These are phyloP conservation scores for Ceratobasidium sp. DNA, from an alignment of 1,284 basidiomycete species.

Conservation along the genomic window DNA sequence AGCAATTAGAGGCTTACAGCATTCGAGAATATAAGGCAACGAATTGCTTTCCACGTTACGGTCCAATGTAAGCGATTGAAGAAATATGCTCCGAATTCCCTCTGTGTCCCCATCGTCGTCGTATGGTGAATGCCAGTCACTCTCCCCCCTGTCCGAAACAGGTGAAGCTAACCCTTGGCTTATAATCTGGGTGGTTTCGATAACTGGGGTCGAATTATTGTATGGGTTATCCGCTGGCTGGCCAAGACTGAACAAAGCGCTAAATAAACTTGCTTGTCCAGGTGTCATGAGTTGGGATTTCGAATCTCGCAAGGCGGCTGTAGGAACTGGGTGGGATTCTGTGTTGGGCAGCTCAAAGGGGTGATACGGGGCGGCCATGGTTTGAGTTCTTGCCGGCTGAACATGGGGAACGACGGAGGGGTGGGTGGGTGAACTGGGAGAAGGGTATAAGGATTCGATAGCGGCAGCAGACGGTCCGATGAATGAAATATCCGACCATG, in stretches of 20 bases:
- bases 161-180: background rate
- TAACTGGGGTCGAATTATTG: background rate
- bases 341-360: background rate
- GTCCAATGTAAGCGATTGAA: constrained; percentile 1
- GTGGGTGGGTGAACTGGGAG: too few species aligned
- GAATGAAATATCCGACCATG: too few species aligned
- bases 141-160: constrained; percentile 4
- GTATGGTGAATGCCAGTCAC: constrained; percentile 17
- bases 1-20: constrained; percentile 13
- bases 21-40: constrained; percentile 14
- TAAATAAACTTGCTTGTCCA: constrained; percentile 21
- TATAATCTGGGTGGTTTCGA: background rate
- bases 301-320: background rate
- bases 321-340: background rate
- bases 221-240: background rate
- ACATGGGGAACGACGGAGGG: too few species aligned
- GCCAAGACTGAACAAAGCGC: constrained; percentile 21
- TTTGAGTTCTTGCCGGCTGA: too few species aligned
- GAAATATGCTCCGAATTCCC: background rate
- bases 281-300: background rate
- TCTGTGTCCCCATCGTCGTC: constrained; percentile 25
- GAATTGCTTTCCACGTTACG: constrained; percentile 7
- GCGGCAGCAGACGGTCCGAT: too few species aligned
- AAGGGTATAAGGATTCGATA: too few species aligned
- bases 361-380: too few species aligned